Evolutionary conservation across 768 basidiomycete species (phyloP), one percentile per base, ranked within the genome.

Genomic region (Suillus ampliporus): DNA sequence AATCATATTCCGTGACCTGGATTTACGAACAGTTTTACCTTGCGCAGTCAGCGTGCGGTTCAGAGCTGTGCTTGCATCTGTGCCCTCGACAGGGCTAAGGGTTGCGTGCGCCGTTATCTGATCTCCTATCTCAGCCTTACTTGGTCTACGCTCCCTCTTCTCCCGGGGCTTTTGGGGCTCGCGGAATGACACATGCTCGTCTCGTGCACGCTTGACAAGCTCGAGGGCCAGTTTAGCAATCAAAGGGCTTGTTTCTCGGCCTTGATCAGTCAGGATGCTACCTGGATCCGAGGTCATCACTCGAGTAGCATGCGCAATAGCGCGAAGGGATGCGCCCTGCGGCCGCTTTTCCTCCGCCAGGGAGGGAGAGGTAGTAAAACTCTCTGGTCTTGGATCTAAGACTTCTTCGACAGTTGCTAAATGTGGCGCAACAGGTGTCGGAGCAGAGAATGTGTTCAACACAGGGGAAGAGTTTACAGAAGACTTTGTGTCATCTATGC

Each of bases 221-320:
- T 86, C 83, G 61, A 90, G 78, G 1, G 93, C 92, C 3, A 92
- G 80, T 31, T 75, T 74, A 1, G 84, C 82, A 41, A 94, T 80
- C n/a, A 90, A 77, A 0, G 82, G 77, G 9, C 84, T 80, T 0
- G 88, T 87, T 11, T 90, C 91, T 4, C 73, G 78, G 0, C 90
- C 91, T 61, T 87, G 83, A 72, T 94, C 89, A 0, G 84, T 82
- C 11, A 95, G 83, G 61, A 95, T 85, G 66, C 91, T 92, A 14
- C 83, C 79, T 0, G 92, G 84, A 67, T 91, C 91, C 3, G 86
- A 82, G 0, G 90, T 90, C 92, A 95, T 94, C n/a, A 94, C 89
- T 4, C 93, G 86, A 1, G 90, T 94, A 1, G 93, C 92, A 60
- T 94, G 88, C 19, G 85, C 84, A 60, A 95, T 92, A 2, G 93